Evolutionary conservation across 2,329 filamentous ascomycete genomes (phyloP), one percentile per base, ranked within the genome.

Genomic region (Colletotrichum sp.): DNA sequence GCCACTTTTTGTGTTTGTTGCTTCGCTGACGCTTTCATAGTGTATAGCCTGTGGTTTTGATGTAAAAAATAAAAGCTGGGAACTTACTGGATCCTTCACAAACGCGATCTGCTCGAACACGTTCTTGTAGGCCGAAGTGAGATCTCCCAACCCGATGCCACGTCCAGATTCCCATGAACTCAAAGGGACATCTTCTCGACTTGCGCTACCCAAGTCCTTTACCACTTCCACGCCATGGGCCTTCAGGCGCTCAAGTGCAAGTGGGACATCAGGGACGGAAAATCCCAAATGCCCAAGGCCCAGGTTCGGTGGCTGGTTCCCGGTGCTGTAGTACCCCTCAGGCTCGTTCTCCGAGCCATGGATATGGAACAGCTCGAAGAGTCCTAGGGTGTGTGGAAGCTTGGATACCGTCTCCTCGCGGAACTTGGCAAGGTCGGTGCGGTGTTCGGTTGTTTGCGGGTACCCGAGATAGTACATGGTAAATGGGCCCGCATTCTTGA

Each of bases 401-500:
- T 2, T 43, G 18, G 18, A 3, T n/a, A 43, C 39, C 5, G 39
- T n/a, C 1, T 43, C 39, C 39, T 43, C 39, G 18, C 39, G 39
- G 0, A 43, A 43, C 9, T n/a, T n/a, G 0, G 18, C 18, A n/a
- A 43, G 39, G 39, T n/a, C 18, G 39, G 18, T 1, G 39, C 39
- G 39, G 39, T 43, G 18, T 0, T 43, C 39, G 9, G 39, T 12
- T 43, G 39, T 43, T 43, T 43, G 39, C 5, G 39, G 39, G 9
- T 43, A 43, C 18, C 39, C 39, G 39, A n/a, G 39, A 0, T 43
- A 43, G 18, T 43, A n/a, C 0, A 43, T n/a, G 5, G 18, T 43
- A 0, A 43, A 43, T 43, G 39, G 18, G 18, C 39, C 39, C 0
- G 39, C 1, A 1, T 43, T 43, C 18, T 1, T 43, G 9, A 3